Evolutionary conservation across 106 monocot genomes (phyloP), one percentile per base, ranked within the genome.

Genomic region (Allium cepa): DNA sequence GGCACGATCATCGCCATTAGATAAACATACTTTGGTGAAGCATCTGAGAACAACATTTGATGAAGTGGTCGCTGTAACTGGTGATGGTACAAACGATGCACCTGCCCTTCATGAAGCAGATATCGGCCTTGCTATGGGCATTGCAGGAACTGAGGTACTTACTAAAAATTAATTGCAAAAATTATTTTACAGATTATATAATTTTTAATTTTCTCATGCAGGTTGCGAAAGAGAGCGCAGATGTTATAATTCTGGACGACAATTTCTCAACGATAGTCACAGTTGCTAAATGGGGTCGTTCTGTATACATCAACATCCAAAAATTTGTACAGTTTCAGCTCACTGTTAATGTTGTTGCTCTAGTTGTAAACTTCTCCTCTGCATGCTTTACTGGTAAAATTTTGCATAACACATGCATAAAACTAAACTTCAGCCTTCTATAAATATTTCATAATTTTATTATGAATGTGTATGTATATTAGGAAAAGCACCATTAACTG

Each of bases 141-240:
- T 84, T 73, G 79, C 80, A 22, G 84, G 84, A 70, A 84, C 84
- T 50, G 85, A 85, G 85, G 85, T 85, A 74, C 28, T 65, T 46
- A 15, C 51, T 45, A 1, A 36, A 36, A 36, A 36, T 36, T 0
- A 36, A 36, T 36, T 36, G 36, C 36, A 36, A 36, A 36, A 36
- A 36, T 2, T 5, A 9, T 64, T 64, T 16, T 16, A n/a, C 12
- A 12, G n/a, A 3, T 64, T 16, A 7, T 46, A 15, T 65, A n/a
- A 10, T 9, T 9, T 17, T 74, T 59, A 8, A 11, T 74, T 3
- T 47, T 60, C 73, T 47, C 68, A 10, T 66, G 63, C 72, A 91
- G 95, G 95, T 96, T 50, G 92, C 95, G 57, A 96, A 96, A 69
- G 95, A 96, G 69, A 96, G 95, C 81, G 91, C 95, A 49, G 95